Percentiles rank a stretch among this genome's conserved stretches.
Conservation (phyloP, 768 basidiomycete genomes). For the Exidia glandulosa region DNA sequence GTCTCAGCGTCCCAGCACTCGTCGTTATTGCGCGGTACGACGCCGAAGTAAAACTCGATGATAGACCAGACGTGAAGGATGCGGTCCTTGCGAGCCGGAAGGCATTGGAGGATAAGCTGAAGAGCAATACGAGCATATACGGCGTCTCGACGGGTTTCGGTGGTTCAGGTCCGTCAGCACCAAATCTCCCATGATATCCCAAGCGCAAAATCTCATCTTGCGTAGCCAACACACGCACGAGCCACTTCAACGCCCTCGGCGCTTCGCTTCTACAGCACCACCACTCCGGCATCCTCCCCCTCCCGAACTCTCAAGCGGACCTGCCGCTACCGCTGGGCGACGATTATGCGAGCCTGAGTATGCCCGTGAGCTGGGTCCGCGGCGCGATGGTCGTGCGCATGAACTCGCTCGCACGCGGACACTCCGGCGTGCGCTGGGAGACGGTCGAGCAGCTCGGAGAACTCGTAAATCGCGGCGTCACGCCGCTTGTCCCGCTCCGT, state of each 20-base stretch:
- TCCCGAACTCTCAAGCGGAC: not conserved
- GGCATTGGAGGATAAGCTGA: slow-evolving; percentile 12
- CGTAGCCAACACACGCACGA: slow-evolving; percentile 18
- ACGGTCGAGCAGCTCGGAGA: slow-evolving; percentile 17
- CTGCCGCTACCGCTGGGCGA: slow-evolving; percentile 10
- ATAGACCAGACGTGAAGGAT: slow-evolving; percentile 28
- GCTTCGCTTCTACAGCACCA: slow-evolving; percentile 19
- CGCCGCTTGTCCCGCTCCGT: slow-evolving; percentile 23
- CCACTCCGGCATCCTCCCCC: slow-evolving; percentile 17
- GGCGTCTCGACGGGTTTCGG: slow-evolving; percentile 20
- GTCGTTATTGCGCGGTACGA: slow-evolving; percentile 59
- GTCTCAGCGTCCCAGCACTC: slow-evolving; percentile 64
- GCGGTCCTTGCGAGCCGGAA: slow-evolving; percentile 2
- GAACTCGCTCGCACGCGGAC: slow-evolving; percentile 22
- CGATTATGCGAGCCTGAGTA: slow-evolving; percentile 6
- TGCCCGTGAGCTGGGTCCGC: slow-evolving; percentile 23
- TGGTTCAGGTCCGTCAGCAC: slow-evolving; percentile 8
- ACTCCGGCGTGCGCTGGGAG: slow-evolving; percentile 20
- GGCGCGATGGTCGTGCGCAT: slow-evolving; percentile 21
- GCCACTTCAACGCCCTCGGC: slow-evolving; percentile 11
- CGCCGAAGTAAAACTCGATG: slow-evolving; percentile 37
- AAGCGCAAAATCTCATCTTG: not conserved
- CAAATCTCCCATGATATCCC: not conserved
- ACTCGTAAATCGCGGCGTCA: slow-evolving; percentile 18
- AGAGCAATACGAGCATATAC: slow-evolving; percentile 12